Evolutionary conservation across 176 grass and related monocot genomes (phyloP).

Genomic region (Cenchrus purpureus): DNA sequence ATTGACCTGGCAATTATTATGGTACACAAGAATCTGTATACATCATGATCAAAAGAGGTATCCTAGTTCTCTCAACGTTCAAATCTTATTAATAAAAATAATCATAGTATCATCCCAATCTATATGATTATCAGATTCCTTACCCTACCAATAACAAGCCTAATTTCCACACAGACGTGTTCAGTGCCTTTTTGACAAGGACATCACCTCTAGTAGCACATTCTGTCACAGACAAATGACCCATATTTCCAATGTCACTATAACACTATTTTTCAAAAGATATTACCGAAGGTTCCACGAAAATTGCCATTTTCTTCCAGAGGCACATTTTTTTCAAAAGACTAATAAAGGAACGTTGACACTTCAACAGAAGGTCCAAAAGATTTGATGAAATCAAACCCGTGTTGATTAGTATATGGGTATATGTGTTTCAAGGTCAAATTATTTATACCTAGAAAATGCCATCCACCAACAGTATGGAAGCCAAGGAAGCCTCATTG

Average conservation of each 20-base stretch:
- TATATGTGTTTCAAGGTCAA: slow-evolving; percentile 34
- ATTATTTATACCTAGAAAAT: slow-evolving; percentile 17
- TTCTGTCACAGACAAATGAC: slow-evolving; percentile 1
- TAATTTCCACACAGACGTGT: background rate
- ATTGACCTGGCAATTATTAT: slow-evolving; percentile 5
- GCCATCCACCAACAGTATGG: slow-evolving; percentile 1
- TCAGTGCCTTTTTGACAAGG: slow-evolving; percentile 29
- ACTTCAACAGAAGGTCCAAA: slow-evolving; percentile 22
- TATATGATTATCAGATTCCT: background rate
- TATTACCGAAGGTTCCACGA: background rate
- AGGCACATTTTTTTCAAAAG: slow-evolving; percentile 36
- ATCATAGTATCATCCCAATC: background rate
- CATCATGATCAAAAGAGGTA: slow-evolving; percentile 7
- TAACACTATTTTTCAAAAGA: background rate
- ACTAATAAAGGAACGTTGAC: slow-evolving; percentile 24
- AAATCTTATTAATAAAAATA: background rate
- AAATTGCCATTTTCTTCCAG: slow-evolving; percentile 7
- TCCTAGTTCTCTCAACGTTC: background rate
- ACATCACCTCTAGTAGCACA: slow-evolving; percentile 4
- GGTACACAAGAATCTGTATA: background rate
- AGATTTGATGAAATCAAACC: slow-evolving; percentile 30
- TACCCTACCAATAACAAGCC: background rate
- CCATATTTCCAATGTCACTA: background rate
- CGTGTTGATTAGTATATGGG: slow-evolving; percentile 11
- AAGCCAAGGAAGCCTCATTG: slow-evolving; percentile 27